A percentile compares a stretch with the other conserved stretches of the same genome.
Evolutionary conservation across 148 eudicot genomes (phyloP).

Genomic region (Heliamphora exappendiculata): DNA sequence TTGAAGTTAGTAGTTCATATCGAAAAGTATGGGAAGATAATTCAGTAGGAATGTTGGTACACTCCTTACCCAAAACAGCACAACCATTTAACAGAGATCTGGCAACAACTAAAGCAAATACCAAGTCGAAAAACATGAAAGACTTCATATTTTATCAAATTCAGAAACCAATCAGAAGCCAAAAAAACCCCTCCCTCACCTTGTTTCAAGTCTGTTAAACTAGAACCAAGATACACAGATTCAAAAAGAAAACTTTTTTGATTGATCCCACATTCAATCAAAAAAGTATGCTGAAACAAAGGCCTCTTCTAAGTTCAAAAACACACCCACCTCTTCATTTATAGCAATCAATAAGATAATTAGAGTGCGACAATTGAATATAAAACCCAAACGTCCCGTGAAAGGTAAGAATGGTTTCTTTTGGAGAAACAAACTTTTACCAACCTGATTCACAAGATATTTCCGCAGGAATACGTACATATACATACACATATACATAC

Average conservation of each 20-base stretch:
- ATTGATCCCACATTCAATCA: not conserved
- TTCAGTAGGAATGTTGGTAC: constrained; percentile 43
- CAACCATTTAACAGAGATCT: constrained; percentile 20
- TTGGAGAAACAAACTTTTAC: not conserved
- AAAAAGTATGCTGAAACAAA: not conserved
- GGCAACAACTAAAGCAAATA: not conserved
- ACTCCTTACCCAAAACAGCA: constrained; percentile 39
- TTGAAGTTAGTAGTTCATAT: constrained; percentile 35
- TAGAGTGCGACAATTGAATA: not conserved
- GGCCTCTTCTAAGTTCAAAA: not conserved
- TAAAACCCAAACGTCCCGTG: not conserved
- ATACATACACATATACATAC: not conserved
- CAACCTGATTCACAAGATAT: not conserved
- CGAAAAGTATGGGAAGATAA: constrained; percentile 62
- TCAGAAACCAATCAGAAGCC: not conserved
- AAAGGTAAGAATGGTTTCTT: constrained; percentile 14
- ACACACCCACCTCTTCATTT: not conserved
- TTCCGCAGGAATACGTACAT: not conserved
- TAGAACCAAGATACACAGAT: not conserved
- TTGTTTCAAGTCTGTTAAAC: not conserved
- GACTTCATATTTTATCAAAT: constrained; percentile 7
- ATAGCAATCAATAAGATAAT: not conserved
- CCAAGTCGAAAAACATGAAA: not conserved
- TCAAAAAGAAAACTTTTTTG: not conserved
- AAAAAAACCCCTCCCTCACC: no score